A percentile compares a stretch with the other conserved stretches of the same genome.
These are phyloP conservation scores for Nicotiana attenuata DNA, from an alignment of 257 asterid genomes.

Conservation along the genomic window DNA sequence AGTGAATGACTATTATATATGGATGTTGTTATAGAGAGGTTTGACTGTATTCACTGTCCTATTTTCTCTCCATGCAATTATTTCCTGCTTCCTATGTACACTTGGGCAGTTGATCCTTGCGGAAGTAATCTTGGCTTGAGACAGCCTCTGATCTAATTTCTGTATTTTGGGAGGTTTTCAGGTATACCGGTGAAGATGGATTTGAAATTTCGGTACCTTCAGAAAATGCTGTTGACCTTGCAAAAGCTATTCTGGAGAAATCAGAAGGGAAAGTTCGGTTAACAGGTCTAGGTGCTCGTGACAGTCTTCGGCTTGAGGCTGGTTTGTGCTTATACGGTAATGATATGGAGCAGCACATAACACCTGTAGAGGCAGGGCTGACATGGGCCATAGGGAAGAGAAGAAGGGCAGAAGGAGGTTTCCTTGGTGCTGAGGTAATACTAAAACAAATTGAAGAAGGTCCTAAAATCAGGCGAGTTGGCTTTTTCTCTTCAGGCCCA, in stretches of 20 bases:
- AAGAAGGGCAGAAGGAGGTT: constrained; percentile 95
- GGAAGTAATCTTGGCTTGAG: neutral
- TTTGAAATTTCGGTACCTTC: constrained; percentile 95
- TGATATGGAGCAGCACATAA: constrained; percentile 96
- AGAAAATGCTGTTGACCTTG: constrained; percentile 82
- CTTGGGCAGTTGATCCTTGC: neutral
- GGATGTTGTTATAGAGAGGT: too few species aligned
- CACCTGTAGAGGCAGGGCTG: constrained; percentile 95
- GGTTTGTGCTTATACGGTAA: constrained; percentile 93
- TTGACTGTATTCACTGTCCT: neutral
- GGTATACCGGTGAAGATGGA: constrained; percentile 99
- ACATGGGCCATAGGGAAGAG: constrained; percentile 98
- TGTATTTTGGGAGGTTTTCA: constrained; percentile 26
- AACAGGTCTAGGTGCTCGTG: constrained; percentile 93
- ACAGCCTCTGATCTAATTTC: neutral
- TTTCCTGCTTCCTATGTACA: neutral
- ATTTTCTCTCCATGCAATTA: neutral
- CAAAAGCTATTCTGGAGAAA: constrained; percentile 87
- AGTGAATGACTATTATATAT: too few species aligned
- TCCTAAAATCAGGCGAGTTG: constrained; percentile 78
- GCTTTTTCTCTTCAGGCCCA: constrained; percentile 77
- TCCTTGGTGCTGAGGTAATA: constrained; percentile 85
- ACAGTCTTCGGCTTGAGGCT: constrained; percentile 97
- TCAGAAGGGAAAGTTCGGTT: constrained; percentile 81
- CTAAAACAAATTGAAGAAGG: constrained; percentile 80